These are phyloP conservation scores for Ganoderma boninense DNA, from an alignment of 1,284 basidiomycete genomes.

Conservation along the genomic window DNA sequence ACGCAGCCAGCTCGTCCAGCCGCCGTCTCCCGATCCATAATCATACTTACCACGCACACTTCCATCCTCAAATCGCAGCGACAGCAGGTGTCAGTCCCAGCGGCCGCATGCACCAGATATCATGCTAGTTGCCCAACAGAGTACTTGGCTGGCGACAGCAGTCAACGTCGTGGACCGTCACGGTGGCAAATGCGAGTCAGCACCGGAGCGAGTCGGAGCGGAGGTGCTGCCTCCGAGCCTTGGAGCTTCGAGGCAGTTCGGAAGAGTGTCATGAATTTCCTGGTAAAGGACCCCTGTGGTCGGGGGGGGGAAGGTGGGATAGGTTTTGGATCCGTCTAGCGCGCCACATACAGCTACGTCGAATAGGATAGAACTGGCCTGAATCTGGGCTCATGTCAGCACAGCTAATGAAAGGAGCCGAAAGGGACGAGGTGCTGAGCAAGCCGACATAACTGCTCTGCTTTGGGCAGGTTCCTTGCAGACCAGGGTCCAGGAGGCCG, in stretches of 20 bases:
- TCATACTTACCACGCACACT: not conserved
- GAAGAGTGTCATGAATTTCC: slow-evolving; percentile 2
- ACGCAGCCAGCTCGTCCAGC: slow-evolving; percentile 4
- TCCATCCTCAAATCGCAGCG: slow-evolving; percentile 19
- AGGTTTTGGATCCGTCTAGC: too few species aligned
- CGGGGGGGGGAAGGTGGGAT: too few species aligned
- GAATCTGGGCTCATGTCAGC: slow-evolving; percentile 4
- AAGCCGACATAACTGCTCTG: not conserved
- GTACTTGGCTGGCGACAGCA: not conserved
- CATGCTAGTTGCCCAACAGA: not conserved
- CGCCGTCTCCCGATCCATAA: slow-evolving; percentile 1
- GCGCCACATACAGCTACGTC: too few species aligned
- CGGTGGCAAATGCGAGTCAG: slow-evolving; percentile 11
- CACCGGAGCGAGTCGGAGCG: slow-evolving; percentile 24
- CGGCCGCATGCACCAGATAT: not conserved
- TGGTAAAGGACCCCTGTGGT: slow-evolving; percentile 4
- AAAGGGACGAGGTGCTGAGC: slow-evolving; percentile 5
- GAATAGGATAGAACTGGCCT: not conserved
- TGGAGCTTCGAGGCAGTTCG: slow-evolving; percentile 30
- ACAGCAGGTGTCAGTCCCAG: not conserved
- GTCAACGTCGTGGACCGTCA: not conserved
- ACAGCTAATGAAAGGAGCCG: slow-evolving; percentile 2
- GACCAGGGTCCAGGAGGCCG: not conserved
- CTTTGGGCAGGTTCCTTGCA: not conserved
- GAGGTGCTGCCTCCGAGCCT: slow-evolving; percentile 17